Percentiles rank a stretch among this genome's conserved stretches.
Conservation (phyloP, 1,284 basidiomycete species). For the Ceratobasidium sp. region DNA sequence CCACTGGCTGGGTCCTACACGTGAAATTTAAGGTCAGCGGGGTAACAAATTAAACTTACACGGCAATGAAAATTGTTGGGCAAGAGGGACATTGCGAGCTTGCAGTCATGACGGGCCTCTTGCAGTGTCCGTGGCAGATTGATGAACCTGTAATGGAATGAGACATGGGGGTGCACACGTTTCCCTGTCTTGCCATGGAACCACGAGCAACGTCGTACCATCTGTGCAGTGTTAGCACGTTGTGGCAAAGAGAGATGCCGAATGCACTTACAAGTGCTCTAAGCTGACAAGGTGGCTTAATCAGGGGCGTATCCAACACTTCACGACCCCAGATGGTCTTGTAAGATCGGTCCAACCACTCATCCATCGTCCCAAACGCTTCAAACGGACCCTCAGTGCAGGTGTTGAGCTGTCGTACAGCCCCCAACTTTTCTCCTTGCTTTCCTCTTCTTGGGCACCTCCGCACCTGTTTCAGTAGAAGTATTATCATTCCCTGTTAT, state of each 20-base stretch:
- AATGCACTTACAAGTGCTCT: background rate
- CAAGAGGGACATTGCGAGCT: background rate
- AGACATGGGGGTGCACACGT: background rate
- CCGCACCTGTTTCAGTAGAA: no score
- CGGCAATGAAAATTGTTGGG: background rate
- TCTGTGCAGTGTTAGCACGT: background rate
- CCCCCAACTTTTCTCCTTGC: no score
- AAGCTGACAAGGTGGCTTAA: background rate
- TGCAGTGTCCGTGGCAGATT: background rate
- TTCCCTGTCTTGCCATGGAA: background rate
- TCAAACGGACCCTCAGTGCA: background rate
- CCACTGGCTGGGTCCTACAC: no score
- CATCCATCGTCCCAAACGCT: background rate
- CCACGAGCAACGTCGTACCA: constrained; percentile 4
- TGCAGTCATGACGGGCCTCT: background rate
- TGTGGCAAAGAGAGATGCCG: background rate
- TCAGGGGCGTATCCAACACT: no score
- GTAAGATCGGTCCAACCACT: background rate
- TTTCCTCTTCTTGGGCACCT: no score
- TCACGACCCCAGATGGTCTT: background rate
- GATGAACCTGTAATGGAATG: background rate
- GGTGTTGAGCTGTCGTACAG: no score
- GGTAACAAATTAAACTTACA: background rate
- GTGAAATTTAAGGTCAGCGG: background rate
- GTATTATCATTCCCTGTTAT: no score